phyloP scores from a whole-genome alignment of 2,329 filamentous ascomycete genomes.

The Cyphellophora attinorum region DNA sequence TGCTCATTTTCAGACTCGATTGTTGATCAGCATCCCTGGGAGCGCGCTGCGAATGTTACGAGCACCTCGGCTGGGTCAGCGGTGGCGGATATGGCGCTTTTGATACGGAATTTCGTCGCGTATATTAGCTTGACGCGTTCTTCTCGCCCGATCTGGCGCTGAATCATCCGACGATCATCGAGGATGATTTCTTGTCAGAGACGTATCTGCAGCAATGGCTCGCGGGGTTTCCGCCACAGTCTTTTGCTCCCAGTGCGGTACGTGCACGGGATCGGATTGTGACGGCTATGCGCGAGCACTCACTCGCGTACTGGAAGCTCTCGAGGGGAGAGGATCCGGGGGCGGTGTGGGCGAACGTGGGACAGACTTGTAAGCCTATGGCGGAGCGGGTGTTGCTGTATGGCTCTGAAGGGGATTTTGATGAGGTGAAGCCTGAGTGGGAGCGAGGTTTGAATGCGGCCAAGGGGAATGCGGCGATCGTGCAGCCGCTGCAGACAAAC shows the following conservation, averaged over 20 bases:
- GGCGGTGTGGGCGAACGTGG: slow-evolving; percentile 36
- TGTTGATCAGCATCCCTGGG: slow-evolving; percentile 56
- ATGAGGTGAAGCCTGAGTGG: slow-evolving; percentile 25
- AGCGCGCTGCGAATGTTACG: slow-evolving; percentile 40
- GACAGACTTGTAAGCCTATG: slow-evolving; percentile 38
- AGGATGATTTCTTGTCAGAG: slow-evolving; percentile 49
- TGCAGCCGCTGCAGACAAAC: slow-evolving; percentile 46
- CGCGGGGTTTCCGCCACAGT: slow-evolving; percentile 46
- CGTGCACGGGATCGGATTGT: slow-evolving; percentile 34
- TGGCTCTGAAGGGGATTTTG: slow-evolving; percentile 19
- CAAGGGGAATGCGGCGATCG: background rate
- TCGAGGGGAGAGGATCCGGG: slow-evolving; percentile 34
- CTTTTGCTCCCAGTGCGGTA: slow-evolving; percentile 40
- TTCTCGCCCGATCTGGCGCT: slow-evolving; percentile 43
- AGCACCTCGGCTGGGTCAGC: slow-evolving; percentile 34
- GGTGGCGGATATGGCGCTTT: slow-evolving; percentile 41
- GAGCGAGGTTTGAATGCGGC: slow-evolving; percentile 37
- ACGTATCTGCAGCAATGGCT: slow-evolving; percentile 43
- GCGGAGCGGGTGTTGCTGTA: slow-evolving; percentile 32
- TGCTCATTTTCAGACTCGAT: slow-evolving; percentile 50
- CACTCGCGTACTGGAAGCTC: slow-evolving; percentile 32
- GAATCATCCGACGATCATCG: slow-evolving; percentile 42
- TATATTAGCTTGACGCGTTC: slow-evolving; percentile 36
- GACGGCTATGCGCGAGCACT: slow-evolving; percentile 30
- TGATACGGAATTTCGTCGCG: slow-evolving; percentile 50